A percentile compares a stretch with the other conserved stretches of the same genome.
Evolutionary conservation across 139 green algal genomes (phyloP).

Genomic region (Chlamydomonas asymmetrica): DNA sequence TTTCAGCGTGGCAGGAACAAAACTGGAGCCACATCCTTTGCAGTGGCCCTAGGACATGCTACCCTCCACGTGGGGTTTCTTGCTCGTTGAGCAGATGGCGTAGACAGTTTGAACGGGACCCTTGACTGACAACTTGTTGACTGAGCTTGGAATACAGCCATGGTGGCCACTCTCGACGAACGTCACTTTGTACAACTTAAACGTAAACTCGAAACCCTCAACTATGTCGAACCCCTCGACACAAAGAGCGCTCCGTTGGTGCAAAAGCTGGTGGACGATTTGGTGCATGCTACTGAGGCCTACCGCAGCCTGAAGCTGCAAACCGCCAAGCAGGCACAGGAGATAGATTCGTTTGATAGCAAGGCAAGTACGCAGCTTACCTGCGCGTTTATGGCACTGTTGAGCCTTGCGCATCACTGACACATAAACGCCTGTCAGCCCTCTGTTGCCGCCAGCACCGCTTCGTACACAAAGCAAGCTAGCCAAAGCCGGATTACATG

Average conservation of each 20-base stretch:
- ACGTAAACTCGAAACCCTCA: slow-evolving; percentile 62
- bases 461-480: too few relatives aligned
- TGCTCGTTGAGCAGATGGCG: too few relatives aligned
- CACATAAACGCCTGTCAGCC: not conserved
- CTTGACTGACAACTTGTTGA: too few relatives aligned
- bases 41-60: too few relatives aligned
- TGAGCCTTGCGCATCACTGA: not conserved
- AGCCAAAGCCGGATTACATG: too few relatives aligned
- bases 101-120: too few relatives aligned
- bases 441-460: not conserved
- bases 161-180: too few relatives aligned
- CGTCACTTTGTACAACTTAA: not conserved
- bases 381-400: not conserved
- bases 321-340: slow-evolving; percentile 48
- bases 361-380: slow-evolving; percentile 37
- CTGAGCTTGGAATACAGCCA: too few relatives aligned
- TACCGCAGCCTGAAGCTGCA: slow-evolving; percentile 61
- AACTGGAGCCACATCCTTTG: too few relatives aligned
- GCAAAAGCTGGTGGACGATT: slow-evolving; percentile 60
- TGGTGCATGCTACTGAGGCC: slow-evolving; percentile 69
- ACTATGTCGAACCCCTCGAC: slow-evolving; percentile 57
- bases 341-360: slow-evolving; percentile 49
- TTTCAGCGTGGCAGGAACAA: too few relatives aligned
- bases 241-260: slow-evolving; percentile 47
- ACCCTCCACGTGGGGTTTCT: too few relatives aligned